phyloP scores from a whole-genome alignment of 1,284 basidiomycete genomes.

The Fomitopsis palustris region DNA sequence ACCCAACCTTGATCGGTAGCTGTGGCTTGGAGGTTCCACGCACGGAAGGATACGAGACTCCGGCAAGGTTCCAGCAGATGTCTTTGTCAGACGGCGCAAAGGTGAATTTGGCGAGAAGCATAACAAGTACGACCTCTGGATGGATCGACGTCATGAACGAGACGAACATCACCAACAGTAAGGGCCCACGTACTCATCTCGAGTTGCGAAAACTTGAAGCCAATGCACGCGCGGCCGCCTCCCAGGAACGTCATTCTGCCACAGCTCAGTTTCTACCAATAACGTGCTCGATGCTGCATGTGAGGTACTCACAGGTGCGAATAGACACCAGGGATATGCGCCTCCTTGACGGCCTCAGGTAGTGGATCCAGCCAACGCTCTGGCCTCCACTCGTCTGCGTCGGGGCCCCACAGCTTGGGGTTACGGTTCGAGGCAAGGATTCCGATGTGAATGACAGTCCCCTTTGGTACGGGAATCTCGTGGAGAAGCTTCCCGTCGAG shows the following conservation, averaged over 20 bases:
- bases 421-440: conserved; percentile 39
- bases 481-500: conserved; percentile 33
- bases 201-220: conserved; percentile 16
- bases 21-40: conserved; percentile 8
- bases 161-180: too few relatives aligned
- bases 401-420: conserved; percentile 8
- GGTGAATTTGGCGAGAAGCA: conserved; percentile 11
- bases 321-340: conserved; percentile 18
- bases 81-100: conserved; percentile 13
- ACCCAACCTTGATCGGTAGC: conserved; percentile 8
- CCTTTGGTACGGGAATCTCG: conserved; percentile 42
- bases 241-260: conserved; percentile 22
- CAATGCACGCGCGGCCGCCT: conserved; percentile 20
- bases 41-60: conserved; percentile 18
- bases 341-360: conserved; percentile 13
- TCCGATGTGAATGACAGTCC: conserved; percentile 37
- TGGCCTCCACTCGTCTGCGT: conserved; percentile 10
- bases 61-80: conserved; percentile 22
- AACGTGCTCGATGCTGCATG: background rate
- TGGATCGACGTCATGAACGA: background rate
- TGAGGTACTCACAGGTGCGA: conserved; percentile 13
- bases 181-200: conserved; percentile 13
- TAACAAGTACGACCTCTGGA: conserved; percentile 11
- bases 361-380: conserved; percentile 13
- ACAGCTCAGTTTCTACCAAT: too few relatives aligned